Evolutionary conservation across 192 early-diverging fungal genomes (phyloP), one percentile per base, ranked within the genome.

Genomic region (Kappamyces sp.): DNA sequence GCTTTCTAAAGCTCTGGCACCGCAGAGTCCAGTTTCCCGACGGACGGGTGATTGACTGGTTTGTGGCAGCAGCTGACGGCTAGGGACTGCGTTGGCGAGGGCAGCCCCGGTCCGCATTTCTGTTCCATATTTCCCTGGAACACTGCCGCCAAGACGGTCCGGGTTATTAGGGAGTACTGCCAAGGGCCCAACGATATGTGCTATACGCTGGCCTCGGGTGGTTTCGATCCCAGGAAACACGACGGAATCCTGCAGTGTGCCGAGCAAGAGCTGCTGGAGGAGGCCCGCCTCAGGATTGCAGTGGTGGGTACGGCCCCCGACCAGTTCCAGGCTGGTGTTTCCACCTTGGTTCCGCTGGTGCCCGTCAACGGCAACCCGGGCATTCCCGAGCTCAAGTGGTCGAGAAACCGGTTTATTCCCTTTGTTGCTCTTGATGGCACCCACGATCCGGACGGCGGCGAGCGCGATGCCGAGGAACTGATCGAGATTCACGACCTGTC

Each of bases 181-280:
- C 82, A 84, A 62, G 82, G 81, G 22, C 66, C 78, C 8, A 79
- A 84, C 57, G 67, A 75, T 48, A 48, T 80, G 49, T 67, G 81
- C 67, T 83, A 83, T 49, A 77, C 66, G 14, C 78, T 80, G 52
- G 71, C 73, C 7, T 67, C 77, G n/a, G 81, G 81, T 30, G 72
- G 74, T 1, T 74, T 72, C 39, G 81, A 83, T 49, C 39, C 40
- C 14, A 54, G 64, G 49, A 83, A 83, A 55, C 81, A 83, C 62
- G 36, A 43, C 2, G 60, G 70, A 14, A 62, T 73, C 2, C 38
- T 70, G 14, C 77, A 84, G 34, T 50, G 75, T 39, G 81, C 81
- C 2, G 62, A 69, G 45, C 48, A 66, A 34, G 82, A 84, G 51
- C 59, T 84, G 1, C 81, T 78, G 29, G 82, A 84, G 59, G 82